phyloP scores from a whole-genome alignment of 345 rosid species.

The Corchorus olitorius region DNA sequence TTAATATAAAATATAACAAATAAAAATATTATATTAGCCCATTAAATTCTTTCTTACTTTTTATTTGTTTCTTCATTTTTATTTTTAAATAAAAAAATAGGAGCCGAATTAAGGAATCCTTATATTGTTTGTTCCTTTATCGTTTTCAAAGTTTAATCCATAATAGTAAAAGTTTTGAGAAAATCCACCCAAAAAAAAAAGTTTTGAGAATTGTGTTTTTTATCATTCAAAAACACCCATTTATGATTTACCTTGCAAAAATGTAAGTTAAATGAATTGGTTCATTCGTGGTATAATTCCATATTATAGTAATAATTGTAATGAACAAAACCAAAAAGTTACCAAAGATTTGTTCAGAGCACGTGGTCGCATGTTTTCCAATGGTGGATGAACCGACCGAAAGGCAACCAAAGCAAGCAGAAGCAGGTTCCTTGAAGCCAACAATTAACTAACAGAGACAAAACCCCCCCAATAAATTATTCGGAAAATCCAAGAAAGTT shows the following conservation, averaged over 20 bases:
- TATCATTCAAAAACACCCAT: background rate
- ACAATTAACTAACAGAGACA: background rate
- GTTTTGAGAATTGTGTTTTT: background rate
- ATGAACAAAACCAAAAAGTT: background rate
- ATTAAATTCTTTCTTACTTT: too few species aligned
- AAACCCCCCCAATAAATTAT: background rate
- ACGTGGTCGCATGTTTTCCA: conserved; percentile 17
- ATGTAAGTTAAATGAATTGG: background rate
- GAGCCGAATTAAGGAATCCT: too few species aligned
- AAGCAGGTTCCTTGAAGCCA: conserved; percentile 12
- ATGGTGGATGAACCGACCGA: background rate
- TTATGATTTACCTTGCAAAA: background rate
- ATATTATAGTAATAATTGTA: too few species aligned
- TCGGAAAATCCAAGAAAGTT: background rate
- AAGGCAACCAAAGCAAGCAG: background rate
- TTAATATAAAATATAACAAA: too few species aligned
- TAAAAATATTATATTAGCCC: too few species aligned
- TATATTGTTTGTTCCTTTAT: too few species aligned
- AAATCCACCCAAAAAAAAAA: too few species aligned
- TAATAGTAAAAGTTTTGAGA: too few species aligned
- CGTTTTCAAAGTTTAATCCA: too few species aligned
- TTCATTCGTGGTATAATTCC: background rate
- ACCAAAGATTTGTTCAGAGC: background rate
- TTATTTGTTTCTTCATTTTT: too few species aligned
- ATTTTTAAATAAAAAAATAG: too few species aligned